Evolutionary conservation across 2,329 filamentous ascomycete genomes (phyloP).

Genomic region (Epichloe aotearoae): DNA sequence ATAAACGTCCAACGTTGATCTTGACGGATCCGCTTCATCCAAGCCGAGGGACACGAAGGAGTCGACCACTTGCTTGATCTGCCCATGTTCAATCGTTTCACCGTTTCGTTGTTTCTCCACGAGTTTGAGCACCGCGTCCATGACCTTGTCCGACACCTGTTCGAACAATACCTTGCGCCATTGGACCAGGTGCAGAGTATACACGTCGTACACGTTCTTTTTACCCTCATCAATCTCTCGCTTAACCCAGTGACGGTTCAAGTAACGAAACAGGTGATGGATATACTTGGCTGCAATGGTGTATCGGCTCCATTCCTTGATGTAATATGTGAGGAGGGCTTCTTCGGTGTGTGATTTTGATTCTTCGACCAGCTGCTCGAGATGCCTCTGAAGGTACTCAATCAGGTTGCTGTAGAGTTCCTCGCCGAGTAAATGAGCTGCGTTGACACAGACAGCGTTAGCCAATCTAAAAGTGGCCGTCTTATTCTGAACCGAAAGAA

Average conservation of each 20-base stretch:
- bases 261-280: slow-evolving; percentile 89
- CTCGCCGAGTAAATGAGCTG: slow-evolving; percentile 87
- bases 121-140: slow-evolving; percentile 86
- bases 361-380: slow-evolving; percentile 54
- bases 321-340: slow-evolving; percentile 82
- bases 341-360: slow-evolving; percentile 79
- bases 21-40: slow-evolving; percentile 83
- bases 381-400: slow-evolving; percentile 67
- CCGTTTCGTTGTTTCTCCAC: slow-evolving; percentile 96
- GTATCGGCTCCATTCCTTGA: slow-evolving; percentile 91
- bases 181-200: slow-evolving; percentile 88
- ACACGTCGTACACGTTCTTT: slow-evolving; percentile 96
- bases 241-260: slow-evolving; percentile 98
- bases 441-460: background rate
- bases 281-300: slow-evolving; percentile 94
- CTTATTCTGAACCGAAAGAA: background rate
- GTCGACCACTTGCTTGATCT: slow-evolving; percentile 94
- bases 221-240: slow-evolving; percentile 97
- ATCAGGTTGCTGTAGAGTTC: slow-evolving; percentile 90
- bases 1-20: slow-evolving; percentile 93
- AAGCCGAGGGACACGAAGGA: slow-evolving; percentile 92
- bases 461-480: background rate
- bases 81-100: slow-evolving; percentile 91
- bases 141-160: slow-evolving; percentile 73
- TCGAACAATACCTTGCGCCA: slow-evolving; percentile 90